Percentiles rank a stretch among this genome's conserved stretches.
phyloP scores from a whole-genome alignment of 2,329 filamentous ascomycete genomes.

The Dendrostoma leiphaemia region DNA sequence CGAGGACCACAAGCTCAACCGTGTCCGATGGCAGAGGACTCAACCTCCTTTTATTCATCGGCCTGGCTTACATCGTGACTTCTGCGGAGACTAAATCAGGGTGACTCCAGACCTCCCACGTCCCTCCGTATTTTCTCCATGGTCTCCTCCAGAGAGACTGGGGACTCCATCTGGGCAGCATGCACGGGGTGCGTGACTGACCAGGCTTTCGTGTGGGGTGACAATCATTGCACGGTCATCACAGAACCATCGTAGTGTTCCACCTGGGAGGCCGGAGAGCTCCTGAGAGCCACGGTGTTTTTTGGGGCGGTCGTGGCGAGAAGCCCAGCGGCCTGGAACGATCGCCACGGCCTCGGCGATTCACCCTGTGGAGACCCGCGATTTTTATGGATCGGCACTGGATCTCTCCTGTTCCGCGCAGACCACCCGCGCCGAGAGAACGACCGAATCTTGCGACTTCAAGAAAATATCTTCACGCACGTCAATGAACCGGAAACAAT shows the following conservation, averaged over 20 bases:
- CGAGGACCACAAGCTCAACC: constrained; percentile 6
- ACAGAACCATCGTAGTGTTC: constrained; percentile 4
- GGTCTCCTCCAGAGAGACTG: constrained; percentile 10
- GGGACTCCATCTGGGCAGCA: constrained; percentile 12
- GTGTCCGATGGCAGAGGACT: neutral
- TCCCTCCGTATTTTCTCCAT: constrained; percentile 19
- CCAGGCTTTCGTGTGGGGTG: constrained; percentile 17
- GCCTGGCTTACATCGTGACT: constrained; percentile 13
- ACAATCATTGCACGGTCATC: constrained; percentile 16
- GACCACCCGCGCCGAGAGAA: constrained; percentile 17
- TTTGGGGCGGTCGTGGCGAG: constrained; percentile 1
- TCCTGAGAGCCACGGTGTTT: constrained; percentile 10
- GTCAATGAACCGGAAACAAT: constrained; percentile 14
- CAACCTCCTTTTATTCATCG: constrained; percentile 14
- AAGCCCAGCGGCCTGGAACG: constrained; percentile 7
- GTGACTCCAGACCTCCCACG: constrained; percentile 19
- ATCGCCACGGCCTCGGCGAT: constrained; percentile 18
- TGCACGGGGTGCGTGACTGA: constrained; percentile 15
- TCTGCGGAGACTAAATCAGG: constrained; percentile 14
- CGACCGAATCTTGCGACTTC: constrained; percentile 16
- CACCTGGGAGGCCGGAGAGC: constrained; percentile 8
- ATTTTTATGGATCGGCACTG: constrained; percentile 16
- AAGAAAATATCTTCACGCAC: constrained; percentile 3
- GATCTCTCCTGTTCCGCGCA: constrained; percentile 15
- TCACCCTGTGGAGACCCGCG: constrained; percentile 13